phyloP scores from a whole-genome alignment of 1,284 basidiomycete species.

The Inonotus obliquus region DNA sequence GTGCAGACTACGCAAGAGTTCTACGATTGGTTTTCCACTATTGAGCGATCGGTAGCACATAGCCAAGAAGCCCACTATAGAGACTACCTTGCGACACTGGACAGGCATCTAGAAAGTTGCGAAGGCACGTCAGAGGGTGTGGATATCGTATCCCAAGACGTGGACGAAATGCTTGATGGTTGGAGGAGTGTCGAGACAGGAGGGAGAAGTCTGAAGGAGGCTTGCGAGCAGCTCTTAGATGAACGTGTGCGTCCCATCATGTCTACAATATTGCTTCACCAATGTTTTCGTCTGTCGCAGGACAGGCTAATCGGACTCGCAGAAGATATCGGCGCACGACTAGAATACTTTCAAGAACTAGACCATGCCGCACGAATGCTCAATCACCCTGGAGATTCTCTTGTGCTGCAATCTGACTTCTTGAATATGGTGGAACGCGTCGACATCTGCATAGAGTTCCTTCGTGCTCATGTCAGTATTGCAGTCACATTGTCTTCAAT shows the following conservation, averaged over 20 bases:
- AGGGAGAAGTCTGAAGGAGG: slow-evolving; percentile 80
- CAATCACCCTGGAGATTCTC: slow-evolving; percentile 85
- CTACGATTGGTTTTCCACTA: slow-evolving; percentile 88
- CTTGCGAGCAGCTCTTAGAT: slow-evolving; percentile 83
- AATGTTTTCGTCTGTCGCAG: slow-evolving; percentile 30
- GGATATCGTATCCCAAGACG: slow-evolving; percentile 64
- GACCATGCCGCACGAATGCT: slow-evolving; percentile 87
- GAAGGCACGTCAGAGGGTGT: slow-evolving; percentile 66
- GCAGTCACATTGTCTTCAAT: neutral
- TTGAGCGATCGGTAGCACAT: slow-evolving; percentile 84
- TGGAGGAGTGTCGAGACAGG: slow-evolving; percentile 86
- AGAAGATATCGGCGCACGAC: slow-evolving; percentile 67
- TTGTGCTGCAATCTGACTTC: slow-evolving; percentile 86
- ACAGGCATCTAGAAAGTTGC: slow-evolving; percentile 71
- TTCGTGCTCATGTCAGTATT: slow-evolving; percentile 73
- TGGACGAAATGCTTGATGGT: slow-evolving; percentile 77
- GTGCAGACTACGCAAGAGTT: slow-evolving; percentile 89
- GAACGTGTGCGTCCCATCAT: slow-evolving; percentile 59
- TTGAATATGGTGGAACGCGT: slow-evolving; percentile 91
- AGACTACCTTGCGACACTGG: slow-evolving; percentile 71
- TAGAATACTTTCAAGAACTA: slow-evolving; percentile 90
- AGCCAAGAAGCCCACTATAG: slow-evolving; percentile 89
- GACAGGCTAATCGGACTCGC: slow-evolving; percentile 75
- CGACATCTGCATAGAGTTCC: slow-evolving; percentile 86
- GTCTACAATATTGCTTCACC: neutral